Evolutionary conservation across 1,284 basidiomycete species (phyloP), one percentile per base, ranked within the genome.

Genomic region (Melampsora americana): DNA sequence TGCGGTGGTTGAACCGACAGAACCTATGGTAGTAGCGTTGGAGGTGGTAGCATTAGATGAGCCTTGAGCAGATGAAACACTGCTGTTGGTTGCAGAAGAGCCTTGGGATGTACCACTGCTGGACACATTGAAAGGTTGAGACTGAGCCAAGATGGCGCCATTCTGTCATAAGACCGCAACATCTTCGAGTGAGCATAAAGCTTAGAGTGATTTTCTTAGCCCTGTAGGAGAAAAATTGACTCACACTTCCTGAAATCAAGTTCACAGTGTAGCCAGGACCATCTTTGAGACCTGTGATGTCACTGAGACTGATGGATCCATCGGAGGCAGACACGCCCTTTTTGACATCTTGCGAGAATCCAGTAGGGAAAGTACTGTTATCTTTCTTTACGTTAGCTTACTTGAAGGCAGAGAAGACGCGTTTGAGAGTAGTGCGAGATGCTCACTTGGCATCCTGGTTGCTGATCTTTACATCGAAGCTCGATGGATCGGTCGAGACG

Each of bases 101-200:
- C 39, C 39, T 12, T 42, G 39, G 12, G 39, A 42, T 12, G 39
- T 42, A 6, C 39, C 39, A 42, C 39, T 42, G 11, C 6, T 42
- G 39, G 39, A 42, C 11, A 56, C 53, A 28, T 56, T 56, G 53
- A 56, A 56, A 18, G 53, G 53, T 56, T 56, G 53, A 56, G 53
- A 56, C 53, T 56, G 53, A 28, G 53, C 53, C 53, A 56, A 56
- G 18, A 56, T 56, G 6, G n/a, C 53, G 26, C n/a, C 20, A n/a
- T 56, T 56, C 53, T 56, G 26, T 42, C 39, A 56, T 12, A 56
- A 56, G n/a, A 23, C 5, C 53, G 12, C 53, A 23, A 1, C n/a
- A 56, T 6, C 50, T 18, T 18, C 23, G 3, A 53, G 50, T 53
- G 4, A 53, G 50, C 14, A 53, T 53, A 12, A 23, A 56, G 53